Evolutionary conservation across 768 basidiomycete genomes (phyloP), one percentile per base, ranked within the genome.

Genomic region (Termitomyces sp.): DNA sequence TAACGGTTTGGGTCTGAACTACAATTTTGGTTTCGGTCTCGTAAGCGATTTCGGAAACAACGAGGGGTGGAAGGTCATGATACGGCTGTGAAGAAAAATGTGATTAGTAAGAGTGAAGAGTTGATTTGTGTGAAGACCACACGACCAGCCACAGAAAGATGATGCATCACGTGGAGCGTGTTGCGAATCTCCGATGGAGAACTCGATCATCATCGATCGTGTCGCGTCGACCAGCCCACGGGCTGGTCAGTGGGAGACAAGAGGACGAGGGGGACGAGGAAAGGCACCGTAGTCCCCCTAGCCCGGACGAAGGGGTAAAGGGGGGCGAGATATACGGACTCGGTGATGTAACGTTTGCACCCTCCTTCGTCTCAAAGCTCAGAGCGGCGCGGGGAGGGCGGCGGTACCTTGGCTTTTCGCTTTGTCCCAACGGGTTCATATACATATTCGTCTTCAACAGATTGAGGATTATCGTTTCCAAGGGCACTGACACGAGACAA

Each of bases 281-380:
- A 77, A 78, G 77, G 80, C 76, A 82, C 86, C 85, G 82, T 83
- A 80, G 84, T 87, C 88, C 89, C 90, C 89, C 88, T 84, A 89
- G 87, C 89, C 89, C 89, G 82, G 87, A 87, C 86, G 87, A 89
- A 87, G 88, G 88, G 86, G 85, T 81, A 79, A 77, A 67, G 67
- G 73, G 73, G 75, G 76, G 73, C 68, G 75, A 78, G 82, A 79
- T 75, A 83, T 84, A 89, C 88, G 82, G 83, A 89, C 84, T 83
- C 75, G 84, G 79, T 84, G 77, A 78, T 73, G 77, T 77, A 75
- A 74, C 65, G 72, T 74, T 77, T 73, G 72, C 75, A 68, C 63
- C 84, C 91, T 84, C 89, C 91, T 88, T 92, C 91, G 90, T 91
- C 91, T 91, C 87, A 92, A 82, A 91, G 87, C 87, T 91, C 89